A percentile compares a stretch with the other conserved stretches of the same genome.
Evolutionary conservation across 805 yeast species (phyloP).

Genomic region (Wickerhamomyces strasburgensis): DNA sequence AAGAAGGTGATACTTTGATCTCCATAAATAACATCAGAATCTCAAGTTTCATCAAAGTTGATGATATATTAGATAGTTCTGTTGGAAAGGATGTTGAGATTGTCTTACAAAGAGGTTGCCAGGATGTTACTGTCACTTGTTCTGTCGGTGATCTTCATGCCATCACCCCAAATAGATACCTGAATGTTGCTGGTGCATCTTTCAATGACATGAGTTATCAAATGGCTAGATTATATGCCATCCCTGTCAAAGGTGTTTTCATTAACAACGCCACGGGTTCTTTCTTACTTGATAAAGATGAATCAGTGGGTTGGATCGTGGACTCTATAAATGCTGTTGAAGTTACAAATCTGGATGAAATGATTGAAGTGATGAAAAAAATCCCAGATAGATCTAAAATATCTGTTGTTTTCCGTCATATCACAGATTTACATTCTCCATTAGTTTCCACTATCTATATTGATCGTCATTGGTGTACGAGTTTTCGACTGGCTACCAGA

Average conservation of each 20-base stretch:
- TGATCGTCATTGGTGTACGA: conserved; percentile 81
- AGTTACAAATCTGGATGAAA: conserved; percentile 68
- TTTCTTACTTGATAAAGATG: conserved; percentile 54
- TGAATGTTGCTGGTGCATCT: conserved; percentile 81
- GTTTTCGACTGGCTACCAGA: conserved; percentile 66
- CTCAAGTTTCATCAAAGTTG: conserved; percentile 73
- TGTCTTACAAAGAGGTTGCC: conserved; percentile 71
- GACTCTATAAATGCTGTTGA: conserved; percentile 73
- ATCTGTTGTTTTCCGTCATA: conserved; percentile 65
- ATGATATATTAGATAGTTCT: conserved; percentile 68
- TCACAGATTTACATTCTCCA: conserved; percentile 75
- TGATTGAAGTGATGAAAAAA: conserved; percentile 68
- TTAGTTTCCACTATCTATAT: conserved; percentile 60
- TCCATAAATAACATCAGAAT: conserved; percentile 64
- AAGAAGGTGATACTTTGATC: conserved; percentile 82
- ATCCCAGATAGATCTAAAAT: conserved; percentile 77
- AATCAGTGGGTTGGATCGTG: conserved; percentile 72
- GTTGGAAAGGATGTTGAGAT: conserved; percentile 57
- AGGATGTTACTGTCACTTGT: conserved; percentile 44
- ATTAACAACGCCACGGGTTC: conserved; percentile 75
- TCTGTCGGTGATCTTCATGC: conserved; percentile 70
- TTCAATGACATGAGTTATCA: conserved; percentile 86
- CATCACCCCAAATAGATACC: conserved; percentile 77
- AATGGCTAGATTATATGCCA: conserved; percentile 76
- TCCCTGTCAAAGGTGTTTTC: conserved; percentile 83